Evolutionary conservation across 1,284 basidiomycete genomes (phyloP), one percentile per base, ranked within the genome.

Genomic region (Golubevia pallescens): DNA sequence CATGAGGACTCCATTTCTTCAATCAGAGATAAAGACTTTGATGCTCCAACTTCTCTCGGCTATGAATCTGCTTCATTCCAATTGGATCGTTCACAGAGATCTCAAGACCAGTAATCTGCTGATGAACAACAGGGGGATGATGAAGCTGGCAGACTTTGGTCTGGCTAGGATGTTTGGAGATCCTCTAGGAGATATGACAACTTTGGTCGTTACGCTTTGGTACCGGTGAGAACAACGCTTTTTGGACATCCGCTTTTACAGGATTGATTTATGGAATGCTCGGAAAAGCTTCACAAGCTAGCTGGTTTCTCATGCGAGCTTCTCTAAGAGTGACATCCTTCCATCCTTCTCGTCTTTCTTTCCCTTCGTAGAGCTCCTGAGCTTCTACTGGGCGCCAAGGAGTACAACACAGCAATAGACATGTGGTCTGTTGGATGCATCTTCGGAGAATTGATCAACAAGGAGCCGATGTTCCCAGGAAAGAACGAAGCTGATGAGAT

Each of bases 131-230:
- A 91, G 96, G 3, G 97, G 97, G 0, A 94, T 92, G 58, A 95
- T 99, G 86, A 99, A 99, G 82, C 93, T 99, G 6, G 97, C 96
- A 3, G 97, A 99, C 86, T 99, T 99, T 86, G 97, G 97, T 2
- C 90, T 99, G 48, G 97, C 97, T 19, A 88, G 97, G 76, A 90
- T 94, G 66, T 99, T 93, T 85, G 95, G 96, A 38, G 97, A 99
- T 85, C 95, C 97, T 2, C 89, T 96, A 1, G 94, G 94, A 5
- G 93, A 95, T 19, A 92, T 99, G 90, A 99, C 97, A 2, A 94
- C 95, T 80, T 89, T 99, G 14, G 97, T 99, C 0, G 97, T 99
- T 3, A 99, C 97, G 1, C 88, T 99, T 14, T 99, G 97, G 97
- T 99, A 99, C 87, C 90, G 96, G 93, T 95, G 86, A 73, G 92